These are phyloP conservation scores for Cyamopsis tetragonoloba DNA, from an alignment of 306 rosid genomes.

Conservation along the genomic window DNA sequence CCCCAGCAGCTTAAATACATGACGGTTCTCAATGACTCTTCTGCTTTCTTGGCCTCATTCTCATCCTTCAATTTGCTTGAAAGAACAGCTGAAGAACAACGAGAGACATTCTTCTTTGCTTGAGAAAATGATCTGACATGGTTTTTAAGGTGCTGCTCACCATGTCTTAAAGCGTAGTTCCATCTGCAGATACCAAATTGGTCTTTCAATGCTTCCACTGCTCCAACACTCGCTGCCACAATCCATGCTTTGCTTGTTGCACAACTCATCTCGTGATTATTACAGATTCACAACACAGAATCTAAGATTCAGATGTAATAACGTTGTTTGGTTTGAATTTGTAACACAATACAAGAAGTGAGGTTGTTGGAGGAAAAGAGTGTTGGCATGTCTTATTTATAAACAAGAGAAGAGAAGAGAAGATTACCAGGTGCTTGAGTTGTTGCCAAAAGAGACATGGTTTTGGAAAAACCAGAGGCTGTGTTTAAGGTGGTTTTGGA, in stretches of 20 bases:
- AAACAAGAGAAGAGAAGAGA: too few relatives aligned
- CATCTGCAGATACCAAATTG: constrained; percentile 62
- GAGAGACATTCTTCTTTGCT: constrained; percentile 36
- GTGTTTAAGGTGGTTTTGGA: too few relatives aligned
- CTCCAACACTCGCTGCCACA: constrained; percentile 35
- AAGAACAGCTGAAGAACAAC: constrained; percentile 33
- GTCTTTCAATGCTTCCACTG: constrained; percentile 49
- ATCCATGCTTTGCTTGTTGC: constrained; percentile 34
- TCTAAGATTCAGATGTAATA: too few relatives aligned
- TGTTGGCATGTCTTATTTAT: too few relatives aligned
- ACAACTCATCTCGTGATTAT: constrained; percentile 27
- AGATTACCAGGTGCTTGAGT: too few relatives aligned
- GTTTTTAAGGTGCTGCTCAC: constrained; percentile 35
- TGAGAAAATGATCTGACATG: constrained; percentile 33
- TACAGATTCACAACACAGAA: too few relatives aligned
- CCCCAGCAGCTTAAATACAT: constrained; percentile 55
- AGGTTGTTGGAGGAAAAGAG: too few relatives aligned
- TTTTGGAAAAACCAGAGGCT: too few relatives aligned
- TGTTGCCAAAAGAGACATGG: too few relatives aligned
- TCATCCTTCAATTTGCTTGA: constrained; percentile 28
- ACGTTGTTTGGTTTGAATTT: too few relatives aligned
- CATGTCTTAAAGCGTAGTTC: constrained; percentile 37
- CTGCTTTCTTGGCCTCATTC: constrained; percentile 39
- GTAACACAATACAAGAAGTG: too few relatives aligned
- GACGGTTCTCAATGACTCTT: constrained; percentile 56